Conservation (phyloP, 805 yeast species). For the Yamadazyma sp. region DNA sequence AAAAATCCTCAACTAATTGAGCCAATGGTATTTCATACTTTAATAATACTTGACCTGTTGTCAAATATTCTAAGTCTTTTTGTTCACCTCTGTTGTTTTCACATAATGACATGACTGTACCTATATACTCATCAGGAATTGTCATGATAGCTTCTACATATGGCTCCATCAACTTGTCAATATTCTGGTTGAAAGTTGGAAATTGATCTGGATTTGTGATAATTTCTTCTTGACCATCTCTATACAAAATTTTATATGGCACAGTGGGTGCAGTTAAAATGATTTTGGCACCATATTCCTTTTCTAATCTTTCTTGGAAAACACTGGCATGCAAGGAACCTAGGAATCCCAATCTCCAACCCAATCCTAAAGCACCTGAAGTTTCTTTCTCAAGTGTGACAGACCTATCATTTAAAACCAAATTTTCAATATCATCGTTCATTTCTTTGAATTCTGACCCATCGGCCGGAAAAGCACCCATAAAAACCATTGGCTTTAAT, state of each 20-base stretch:
- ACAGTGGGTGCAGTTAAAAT: constrained; percentile 96
- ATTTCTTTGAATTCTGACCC: constrained; percentile 84
- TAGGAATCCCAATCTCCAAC: constrained; percentile 94
- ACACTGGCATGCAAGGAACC: constrained; percentile 96
- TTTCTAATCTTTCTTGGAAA: constrained; percentile 85
- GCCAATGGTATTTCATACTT: constrained; percentile 83
- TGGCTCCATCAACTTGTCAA: constrained; percentile 69
- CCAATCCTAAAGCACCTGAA: constrained; percentile 92
- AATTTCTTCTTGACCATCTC: constrained; percentile 59
- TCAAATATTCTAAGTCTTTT: constrained; percentile 69
- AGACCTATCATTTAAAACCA: constrained; percentile 88
- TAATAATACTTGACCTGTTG: constrained; percentile 76
- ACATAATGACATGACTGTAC: constrained; percentile 82
- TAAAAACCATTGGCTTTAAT: constrained; percentile 97
- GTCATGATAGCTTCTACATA: constrained; percentile 88
- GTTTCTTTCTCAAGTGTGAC: constrained; percentile 88
- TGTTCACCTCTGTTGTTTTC: constrained; percentile 83
- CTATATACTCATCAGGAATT: constrained; percentile 84
- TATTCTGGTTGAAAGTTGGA: constrained; percentile 55
- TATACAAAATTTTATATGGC: constrained; percentile 75
- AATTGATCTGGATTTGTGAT: constrained; percentile 92
- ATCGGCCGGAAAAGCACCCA: constrained; percentile 97
- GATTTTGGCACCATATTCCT: constrained; percentile 89
- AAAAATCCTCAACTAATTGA: constrained; percentile 90
- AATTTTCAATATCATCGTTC: constrained; percentile 85